Evolutionary conservation across 164 flowering plant genomes (phyloP), one percentile per base, ranked within the genome.

Genomic region (Chloranthus sessilifolius): DNA sequence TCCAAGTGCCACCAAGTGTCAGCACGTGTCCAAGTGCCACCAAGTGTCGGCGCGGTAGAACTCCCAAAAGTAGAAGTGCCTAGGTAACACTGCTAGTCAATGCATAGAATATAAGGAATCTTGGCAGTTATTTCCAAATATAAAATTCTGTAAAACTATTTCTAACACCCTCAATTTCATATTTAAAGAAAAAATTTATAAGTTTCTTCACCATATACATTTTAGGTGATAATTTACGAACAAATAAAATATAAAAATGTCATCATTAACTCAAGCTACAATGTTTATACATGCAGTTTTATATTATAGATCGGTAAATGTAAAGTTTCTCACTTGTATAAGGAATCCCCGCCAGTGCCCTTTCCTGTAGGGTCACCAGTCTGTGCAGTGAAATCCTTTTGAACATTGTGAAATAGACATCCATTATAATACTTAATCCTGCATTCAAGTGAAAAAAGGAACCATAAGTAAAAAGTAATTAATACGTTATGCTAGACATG

Each of bases 391-490:
- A 86, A 92, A 71, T 92, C 95, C 61, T 89, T 88, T 48, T 84
- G 90, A 25, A 92, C 76, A 0, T 79, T 76, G 69, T 86, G 99
- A 67, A 94, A 94, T 6, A 92, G 62, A 59, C 94, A 86, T 7
- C 99, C 97, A 76, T 92, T 92, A 50, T 76, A 92, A 47, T 92
- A 92, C 62, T 92, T 92, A 22, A 92, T 86, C 74, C 95, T 91
- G 74, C 68, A 69, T 16, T 35, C 17, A 36, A 29, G 7, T 48
- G 17, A 30, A 11, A 10, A 3, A 17, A 15, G 14, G 20, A 10
- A 55, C 50, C 7, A 7, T 24, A 23, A 9, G 27, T 15, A n/a
- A n/a, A n/a, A n/a, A n/a, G n/a, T n/a, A n/a, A n/a, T n/a, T n/a
- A n/a, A n/a, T n/a, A n/a, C n/a, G n/a, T n/a, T n/a, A n/a, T n/a